Base-by-base conservation (phyloP, 371 early-diverging fungal species). In the Capniomyces stellatus region DNA sequence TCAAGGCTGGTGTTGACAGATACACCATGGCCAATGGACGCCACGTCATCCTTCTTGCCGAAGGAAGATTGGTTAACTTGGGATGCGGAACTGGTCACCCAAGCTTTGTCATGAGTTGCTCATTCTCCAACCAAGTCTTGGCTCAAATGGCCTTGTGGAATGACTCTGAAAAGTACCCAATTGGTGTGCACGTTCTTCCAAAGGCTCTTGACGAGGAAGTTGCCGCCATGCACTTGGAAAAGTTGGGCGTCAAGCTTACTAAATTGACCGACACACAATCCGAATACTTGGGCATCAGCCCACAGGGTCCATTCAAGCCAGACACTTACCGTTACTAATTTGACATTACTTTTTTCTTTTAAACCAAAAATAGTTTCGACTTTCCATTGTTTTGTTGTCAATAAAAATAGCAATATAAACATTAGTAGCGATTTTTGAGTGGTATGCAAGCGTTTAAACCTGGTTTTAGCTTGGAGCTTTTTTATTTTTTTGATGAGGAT, bases 31-130 rank as follows among this genome's bases (percentile, higher is more conserved):
- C 87, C 74, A 85, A 70, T 65, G 96, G 94, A 64, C 78, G 79
- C 64, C 92, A 92, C 79, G 73, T 97, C 70, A 90, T 98, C 69
- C 79, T 91, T 55, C 82, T 97, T 54, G 98, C 97, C 60, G 92
- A 95, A 72, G 97, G 97, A 62, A 90, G 98, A 74, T 83, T 98
- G 61, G 97, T 97, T 74, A 98, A 97, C 85, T 77, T 98, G 69
- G 97, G 94, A 54, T 98, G 98, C 77, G 98, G 94, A 65, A 94
- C 94, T 62, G 98, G 98, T 59, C 97, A 95, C 78, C 94, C 97
- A 57, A 85, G 85, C 62, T 94, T 97, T 66, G 97, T 95, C 77
- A 98, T 96, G 98, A 88, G 89, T 79, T 91, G 88, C 86, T 95
- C 96, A 56, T 98, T 98, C 83, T 81, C 87, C 62, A 95, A 95